Conservation (phyloP, 768 basidiomycete genomes). For the Boletus fagicola region DNA sequence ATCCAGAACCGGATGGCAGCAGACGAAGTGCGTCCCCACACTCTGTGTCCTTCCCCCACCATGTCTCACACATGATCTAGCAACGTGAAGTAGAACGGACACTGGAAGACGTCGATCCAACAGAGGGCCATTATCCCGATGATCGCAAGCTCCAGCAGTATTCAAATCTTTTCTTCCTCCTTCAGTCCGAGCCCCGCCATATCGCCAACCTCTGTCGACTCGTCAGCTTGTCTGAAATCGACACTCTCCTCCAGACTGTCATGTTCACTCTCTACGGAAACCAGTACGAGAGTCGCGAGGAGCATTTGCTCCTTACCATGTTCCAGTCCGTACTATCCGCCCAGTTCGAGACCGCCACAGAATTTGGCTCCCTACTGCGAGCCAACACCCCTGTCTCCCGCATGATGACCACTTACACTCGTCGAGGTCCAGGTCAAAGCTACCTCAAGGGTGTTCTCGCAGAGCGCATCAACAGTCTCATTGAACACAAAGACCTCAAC, state of each 20-base stretch:
- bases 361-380: constrained; percentile 96
- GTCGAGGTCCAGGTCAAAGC: constrained; percentile 96
- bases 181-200: constrained; percentile 97
- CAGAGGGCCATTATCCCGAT: constrained; percentile 90
- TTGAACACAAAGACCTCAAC: constrained; percentile 99
- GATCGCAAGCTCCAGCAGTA: constrained; percentile 95
- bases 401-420: constrained; percentile 99
- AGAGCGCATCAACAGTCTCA: constrained; percentile 96
- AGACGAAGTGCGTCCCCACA: constrained; percentile 67
- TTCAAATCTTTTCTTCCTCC: constrained; percentile 97
- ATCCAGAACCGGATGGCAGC: constrained; percentile 98
- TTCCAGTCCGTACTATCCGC: constrained; percentile 98
- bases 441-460: constrained; percentile 97
- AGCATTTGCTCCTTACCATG: constrained; percentile 98
- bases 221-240: constrained; percentile 94
- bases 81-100: constrained; percentile 95
- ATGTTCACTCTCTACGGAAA: constrained; percentile 99
- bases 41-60: neutral
- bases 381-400: constrained; percentile 99
- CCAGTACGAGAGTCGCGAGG: constrained; percentile 97
- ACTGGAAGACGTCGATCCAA: constrained; percentile 92
- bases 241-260: constrained; percentile 97
- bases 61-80: constrained; percentile 39
- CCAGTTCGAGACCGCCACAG: constrained; percentile 98
- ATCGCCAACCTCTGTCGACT: constrained; percentile 95